These are phyloP conservation scores for Metschnikowia gruessii DNA, from an alignment of 805 yeast genomes.

Conservation along the genomic window DNA sequence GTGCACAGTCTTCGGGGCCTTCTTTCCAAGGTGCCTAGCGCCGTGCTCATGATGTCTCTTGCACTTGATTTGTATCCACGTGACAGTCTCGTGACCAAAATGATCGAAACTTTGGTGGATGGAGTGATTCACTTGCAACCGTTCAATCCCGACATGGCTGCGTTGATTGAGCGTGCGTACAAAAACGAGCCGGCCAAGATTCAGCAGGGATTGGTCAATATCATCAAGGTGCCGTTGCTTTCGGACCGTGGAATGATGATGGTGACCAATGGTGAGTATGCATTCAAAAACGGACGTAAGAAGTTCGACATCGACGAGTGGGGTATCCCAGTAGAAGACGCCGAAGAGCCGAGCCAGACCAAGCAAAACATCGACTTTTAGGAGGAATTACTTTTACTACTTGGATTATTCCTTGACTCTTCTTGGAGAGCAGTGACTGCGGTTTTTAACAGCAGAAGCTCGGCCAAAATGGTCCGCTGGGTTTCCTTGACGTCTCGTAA, in stretches of 20 bases:
- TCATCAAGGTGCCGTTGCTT: slow-evolving; percentile 66
- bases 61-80: slow-evolving; percentile 68
- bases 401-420: no score
- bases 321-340: slow-evolving; percentile 96
- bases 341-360: slow-evolving; percentile 40
- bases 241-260: slow-evolving; percentile 81
- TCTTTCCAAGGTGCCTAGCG: slow-evolving; percentile 44
- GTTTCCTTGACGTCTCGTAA: slow-evolving; percentile 11
- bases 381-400: no score
- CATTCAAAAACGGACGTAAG: slow-evolving; percentile 80
- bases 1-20: slow-evolving; percentile 57
- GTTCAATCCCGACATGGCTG: slow-evolving; percentile 69
- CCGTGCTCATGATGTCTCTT: slow-evolving; percentile 53
- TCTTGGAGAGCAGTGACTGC: slow-evolving; percentile 10
- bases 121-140: slow-evolving; percentile 75
- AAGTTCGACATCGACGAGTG: slow-evolving; percentile 87
- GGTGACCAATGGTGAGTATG: slow-evolving; percentile 68
- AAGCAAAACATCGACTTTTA: slow-evolving; percentile 37
- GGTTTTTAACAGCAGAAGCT: slow-evolving; percentile 7
- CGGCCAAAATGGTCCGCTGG: slow-evolving; percentile 11
- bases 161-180: slow-evolving; percentile 64
- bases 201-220: slow-evolving; percentile 83
- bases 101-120: slow-evolving; percentile 60
- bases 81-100: slow-evolving; percentile 41
- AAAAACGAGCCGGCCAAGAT: slow-evolving; percentile 69